These are phyloP conservation scores for Monilinia vaccinii-corymbosi DNA, from an alignment of 2,329 filamentous ascomycete species.

Conservation along the genomic window DNA sequence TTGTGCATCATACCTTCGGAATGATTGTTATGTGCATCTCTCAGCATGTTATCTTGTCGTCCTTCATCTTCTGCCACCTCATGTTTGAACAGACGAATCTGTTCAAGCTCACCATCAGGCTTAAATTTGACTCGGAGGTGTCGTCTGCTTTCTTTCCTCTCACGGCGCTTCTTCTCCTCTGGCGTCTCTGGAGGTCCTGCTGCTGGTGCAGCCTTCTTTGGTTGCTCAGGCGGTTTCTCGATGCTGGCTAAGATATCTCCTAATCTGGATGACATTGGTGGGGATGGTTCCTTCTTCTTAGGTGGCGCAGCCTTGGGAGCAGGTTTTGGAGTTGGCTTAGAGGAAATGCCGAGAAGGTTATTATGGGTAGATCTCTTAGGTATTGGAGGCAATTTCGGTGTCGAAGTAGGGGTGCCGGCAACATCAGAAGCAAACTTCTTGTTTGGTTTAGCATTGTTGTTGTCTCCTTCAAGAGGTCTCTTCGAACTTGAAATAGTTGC, in stretches of 20 bases:
- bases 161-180: conserved; percentile 56
- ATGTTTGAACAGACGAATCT: conserved; percentile 62
- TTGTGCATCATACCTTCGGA: conserved; percentile 64
- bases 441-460: conserved; percentile 23
- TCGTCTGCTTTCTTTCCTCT: conserved; percentile 63
- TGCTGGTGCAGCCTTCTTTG: conserved; percentile 25
- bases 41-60: conserved; percentile 57
- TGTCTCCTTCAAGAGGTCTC: conserved; percentile 28
- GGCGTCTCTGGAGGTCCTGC: conserved; percentile 46
- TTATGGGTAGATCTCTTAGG: conserved; percentile 19
- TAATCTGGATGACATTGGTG: conserved; percentile 27
- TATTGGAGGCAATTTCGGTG: conserved; percentile 17
- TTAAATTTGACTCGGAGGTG: conserved; percentile 65
- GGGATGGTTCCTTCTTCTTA: conserved; percentile 29
- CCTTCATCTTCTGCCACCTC: conserved; percentile 63
- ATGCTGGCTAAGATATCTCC: conserved; percentile 29
- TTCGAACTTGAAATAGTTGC: conserved; percentile 20
- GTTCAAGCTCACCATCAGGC: conserved; percentile 54
- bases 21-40: conserved; percentile 63
- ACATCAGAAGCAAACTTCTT: conserved; percentile 29
- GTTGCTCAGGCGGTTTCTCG: conserved; percentile 26
- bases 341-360: conserved; percentile 24
- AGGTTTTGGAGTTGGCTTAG: conserved; percentile 26
- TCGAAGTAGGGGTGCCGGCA: conserved; percentile 20
- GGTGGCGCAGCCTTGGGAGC: conserved; percentile 25